Evolutionary conservation across 2,329 filamentous ascomycete genomes (phyloP).

Genomic region (Clonostachys rosea): DNA sequence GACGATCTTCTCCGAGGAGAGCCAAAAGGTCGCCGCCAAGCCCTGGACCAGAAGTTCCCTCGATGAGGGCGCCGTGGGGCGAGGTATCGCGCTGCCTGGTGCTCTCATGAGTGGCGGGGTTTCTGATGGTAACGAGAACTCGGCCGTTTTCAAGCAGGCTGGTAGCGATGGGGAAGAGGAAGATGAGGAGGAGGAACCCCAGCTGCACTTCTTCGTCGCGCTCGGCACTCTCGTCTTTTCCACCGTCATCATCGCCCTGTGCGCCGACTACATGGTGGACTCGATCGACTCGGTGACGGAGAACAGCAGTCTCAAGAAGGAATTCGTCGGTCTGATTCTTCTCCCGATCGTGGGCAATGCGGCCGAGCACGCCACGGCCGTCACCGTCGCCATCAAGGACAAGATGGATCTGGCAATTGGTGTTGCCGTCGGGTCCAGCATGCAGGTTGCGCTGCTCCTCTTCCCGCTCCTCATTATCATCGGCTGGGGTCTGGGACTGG

Average conservation of each 20-base stretch:
- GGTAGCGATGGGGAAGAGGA: conserved; percentile 48
- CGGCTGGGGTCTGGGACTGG: conserved; percentile 69
- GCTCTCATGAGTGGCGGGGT: no score
- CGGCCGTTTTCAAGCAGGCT: neutral
- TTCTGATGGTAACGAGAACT: no score
- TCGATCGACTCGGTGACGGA: conserved; percentile 66
- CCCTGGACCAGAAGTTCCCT: conserved; percentile 34
- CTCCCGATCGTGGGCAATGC: conserved; percentile 63
- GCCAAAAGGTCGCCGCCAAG: conserved; percentile 65
- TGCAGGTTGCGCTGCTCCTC: conserved; percentile 76
- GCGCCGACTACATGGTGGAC: conserved; percentile 74
- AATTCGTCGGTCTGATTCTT: conserved; percentile 77
- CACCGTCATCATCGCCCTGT: conserved; percentile 76
- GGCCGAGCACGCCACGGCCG: conserved; percentile 58
- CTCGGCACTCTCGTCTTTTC: conserved; percentile 66
- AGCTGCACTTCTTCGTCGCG: conserved; percentile 69
- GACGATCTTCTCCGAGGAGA: conserved; percentile 73
- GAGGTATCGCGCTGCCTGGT: conserved; percentile 12
- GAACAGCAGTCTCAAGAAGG: conserved; percentile 57
- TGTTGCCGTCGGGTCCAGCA: conserved; percentile 64
- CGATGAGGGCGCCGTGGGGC: conserved; percentile 18
- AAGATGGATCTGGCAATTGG: conserved; percentile 60
- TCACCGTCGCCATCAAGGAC: conserved; percentile 53
- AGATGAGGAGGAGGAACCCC: conserved; percentile 68
- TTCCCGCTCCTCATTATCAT: conserved; percentile 74